Conservation (phyloP, 768 basidiomycete genomes). For the Strobilomyces dryophilus region DNA sequence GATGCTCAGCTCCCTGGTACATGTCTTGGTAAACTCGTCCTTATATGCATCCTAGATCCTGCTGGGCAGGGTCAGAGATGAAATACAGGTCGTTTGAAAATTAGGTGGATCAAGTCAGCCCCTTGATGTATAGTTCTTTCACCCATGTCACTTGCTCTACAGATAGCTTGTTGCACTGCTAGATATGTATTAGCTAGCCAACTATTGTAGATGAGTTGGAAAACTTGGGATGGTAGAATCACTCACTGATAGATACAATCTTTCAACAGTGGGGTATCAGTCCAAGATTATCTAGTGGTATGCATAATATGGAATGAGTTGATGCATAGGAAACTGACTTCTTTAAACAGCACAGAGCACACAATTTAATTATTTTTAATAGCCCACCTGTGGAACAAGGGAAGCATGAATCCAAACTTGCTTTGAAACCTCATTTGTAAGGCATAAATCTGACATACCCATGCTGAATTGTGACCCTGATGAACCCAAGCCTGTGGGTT, state of each 20-base stretch:
- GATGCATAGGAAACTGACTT: background rate
- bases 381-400: slow-evolving; percentile 95
- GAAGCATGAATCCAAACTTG: slow-evolving; percentile 92
- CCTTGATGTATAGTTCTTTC: slow-evolving; percentile 86
- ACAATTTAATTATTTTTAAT: slow-evolving; percentile 97
- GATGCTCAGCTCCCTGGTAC: slow-evolving; percentile 73
- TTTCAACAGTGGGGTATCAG: slow-evolving; percentile 93
- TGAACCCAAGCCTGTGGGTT: slow-evolving; percentile 74
- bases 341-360: slow-evolving; percentile 21
- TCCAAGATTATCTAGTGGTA: slow-evolving; percentile 71
- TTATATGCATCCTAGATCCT: slow-evolving; percentile 98
- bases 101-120: slow-evolving; percentile 73
- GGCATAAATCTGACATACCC: slow-evolving; percentile 64
- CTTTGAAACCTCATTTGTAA: slow-evolving; percentile 90
- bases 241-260: slow-evolving; percentile 96
- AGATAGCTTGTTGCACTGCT: slow-evolving; percentile 72
- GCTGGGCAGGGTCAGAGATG: slow-evolving; percentile 5
- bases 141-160: slow-evolving; percentile 73
- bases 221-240: background rate
- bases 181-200: slow-evolving; percentile 82
- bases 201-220: slow-evolving; percentile 42
- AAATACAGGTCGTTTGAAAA: background rate
- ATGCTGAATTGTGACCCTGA: slow-evolving; percentile 88
- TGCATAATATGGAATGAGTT: background rate
- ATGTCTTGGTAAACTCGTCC: slow-evolving; percentile 83